These are phyloP conservation scores for Breynia disticha DNA, from an alignment of 441 rosid genomes.

Conservation along the genomic window DNA sequence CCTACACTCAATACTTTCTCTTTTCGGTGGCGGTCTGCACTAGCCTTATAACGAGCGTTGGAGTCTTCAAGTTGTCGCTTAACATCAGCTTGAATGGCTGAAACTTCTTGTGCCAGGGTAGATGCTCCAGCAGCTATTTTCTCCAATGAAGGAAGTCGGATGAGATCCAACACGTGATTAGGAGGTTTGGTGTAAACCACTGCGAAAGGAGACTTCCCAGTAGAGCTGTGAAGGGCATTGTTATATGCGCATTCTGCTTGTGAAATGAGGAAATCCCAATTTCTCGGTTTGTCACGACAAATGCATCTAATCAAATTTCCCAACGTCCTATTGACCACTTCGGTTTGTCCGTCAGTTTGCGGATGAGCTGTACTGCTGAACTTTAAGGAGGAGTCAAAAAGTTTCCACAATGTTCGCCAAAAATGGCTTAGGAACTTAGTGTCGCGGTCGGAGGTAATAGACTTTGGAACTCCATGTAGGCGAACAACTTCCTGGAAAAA, in stretches of 20 bases:
- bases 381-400: not conserved
- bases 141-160: not conserved
- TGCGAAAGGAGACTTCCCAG: not conserved
- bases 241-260: not conserved
- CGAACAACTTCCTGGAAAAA: not conserved
- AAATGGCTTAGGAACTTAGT: constrained; percentile 4
- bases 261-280: not conserved
- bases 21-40: rapidly evolving
- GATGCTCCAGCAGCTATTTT: rapidly evolving
- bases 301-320: rapidly evolving
- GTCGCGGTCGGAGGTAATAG: not conserved
- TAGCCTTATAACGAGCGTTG: not conserved
- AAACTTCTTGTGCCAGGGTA: not conserved
- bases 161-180: not conserved
- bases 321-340: not conserved
- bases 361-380: no score
- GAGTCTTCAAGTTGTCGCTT: not conserved
- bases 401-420: not conserved
- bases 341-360: not conserved
- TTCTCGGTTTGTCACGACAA: not conserved
- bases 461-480: not conserved
- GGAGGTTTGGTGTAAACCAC: not conserved
- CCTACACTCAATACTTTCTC: not conserved
- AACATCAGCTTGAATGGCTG: not conserved
- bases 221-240: not conserved